Base-by-base conservation (phyloP, 2,329 filamentous ascomycete species). In the Aureobasidium mangrovei region DNA sequence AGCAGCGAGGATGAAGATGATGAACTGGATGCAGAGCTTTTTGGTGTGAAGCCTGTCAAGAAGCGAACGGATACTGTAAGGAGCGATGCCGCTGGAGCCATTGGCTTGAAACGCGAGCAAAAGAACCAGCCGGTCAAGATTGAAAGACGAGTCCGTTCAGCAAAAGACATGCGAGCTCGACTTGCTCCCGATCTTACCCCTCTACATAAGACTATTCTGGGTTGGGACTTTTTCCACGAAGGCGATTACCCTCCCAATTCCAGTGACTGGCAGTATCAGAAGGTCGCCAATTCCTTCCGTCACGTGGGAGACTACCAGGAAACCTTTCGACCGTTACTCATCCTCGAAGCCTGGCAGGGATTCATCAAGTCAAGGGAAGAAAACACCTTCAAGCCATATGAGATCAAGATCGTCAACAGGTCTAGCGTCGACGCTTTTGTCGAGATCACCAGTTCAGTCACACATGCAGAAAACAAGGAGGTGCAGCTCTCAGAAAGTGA, bases 341-440 rank as follows among this genome's bases (percentile, higher is more conserved):
- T 93, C 31, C 85, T 95, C 28, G 93, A 98, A 74, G 91, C 91
- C 31, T 98, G 93, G 93, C 87, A 94, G 65, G 87, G 88, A 4
- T 93, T 98, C 67, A 84, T 94, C 48, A 91, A 89, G 47, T 81
- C 88, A 24, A 91, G 91, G 67, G 89, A 96, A 64, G 93, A 98
- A 69, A 82, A 84, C 45, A 86, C 80, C 24, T 82, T 83, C 59
- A 89, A 85, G 65, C 76, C 88, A 0, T 94, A 95, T 64, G 88
- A 90, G 57, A 83, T 97, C 69, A 94, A 91, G 65, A 81, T 98
- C 52, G 80, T 87, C 47, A 94, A 86, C 63, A 86, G 93, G 58
- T 84, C 93, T 64, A 93, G 84, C 44, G 90, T 98, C 8, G 93
- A 98, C 70, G 86, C 85, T 48, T 97, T 95, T 64, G 79, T 96